Conservation (phyloP, 345 rosid genomes). For the Gossypium raimondii region DNA sequence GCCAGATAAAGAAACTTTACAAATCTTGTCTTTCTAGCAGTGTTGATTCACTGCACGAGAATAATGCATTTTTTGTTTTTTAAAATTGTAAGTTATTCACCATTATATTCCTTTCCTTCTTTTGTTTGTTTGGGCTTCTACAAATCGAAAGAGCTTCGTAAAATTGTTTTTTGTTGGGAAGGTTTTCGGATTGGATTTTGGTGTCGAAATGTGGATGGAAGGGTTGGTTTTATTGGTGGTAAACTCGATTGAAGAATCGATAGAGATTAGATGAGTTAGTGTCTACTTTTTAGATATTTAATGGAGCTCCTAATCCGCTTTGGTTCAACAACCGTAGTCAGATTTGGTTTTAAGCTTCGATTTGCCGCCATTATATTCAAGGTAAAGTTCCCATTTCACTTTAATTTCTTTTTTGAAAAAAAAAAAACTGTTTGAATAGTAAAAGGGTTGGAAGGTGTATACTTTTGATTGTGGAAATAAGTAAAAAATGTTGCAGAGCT, state of each 20-base stretch:
- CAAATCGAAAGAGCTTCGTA: background rate
- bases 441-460: background rate
- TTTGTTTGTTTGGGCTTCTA: conserved; percentile 5
- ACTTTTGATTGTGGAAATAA: background rate
- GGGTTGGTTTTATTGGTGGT: conserved; percentile 25
- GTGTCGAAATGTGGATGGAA: conserved; percentile 34
- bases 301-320: conserved; percentile 60
- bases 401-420: background rate
- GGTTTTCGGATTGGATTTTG: background rate
- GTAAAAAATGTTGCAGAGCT: background rate
- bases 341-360: conserved; percentile 44
- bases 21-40: background rate
- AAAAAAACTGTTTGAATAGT: background rate
- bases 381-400: conserved; percentile 36
- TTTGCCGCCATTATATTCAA: conserved; percentile 41
- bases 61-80: background rate
- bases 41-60: background rate
- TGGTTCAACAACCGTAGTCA: conserved; percentile 27
- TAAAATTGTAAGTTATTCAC: background rate
- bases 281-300: conserved; percentile 33
- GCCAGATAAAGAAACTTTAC: background rate
- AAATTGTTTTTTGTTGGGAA: background rate
- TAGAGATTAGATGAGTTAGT: conserved; percentile 33
- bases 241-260: conserved; percentile 33
- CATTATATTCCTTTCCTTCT: too few species aligned